Percentiles rank a stretch among this genome's conserved stretches.
phyloP scores from a whole-genome alignment of 2,329 filamentous ascomycete species.

The Zasmidium angulare region DNA sequence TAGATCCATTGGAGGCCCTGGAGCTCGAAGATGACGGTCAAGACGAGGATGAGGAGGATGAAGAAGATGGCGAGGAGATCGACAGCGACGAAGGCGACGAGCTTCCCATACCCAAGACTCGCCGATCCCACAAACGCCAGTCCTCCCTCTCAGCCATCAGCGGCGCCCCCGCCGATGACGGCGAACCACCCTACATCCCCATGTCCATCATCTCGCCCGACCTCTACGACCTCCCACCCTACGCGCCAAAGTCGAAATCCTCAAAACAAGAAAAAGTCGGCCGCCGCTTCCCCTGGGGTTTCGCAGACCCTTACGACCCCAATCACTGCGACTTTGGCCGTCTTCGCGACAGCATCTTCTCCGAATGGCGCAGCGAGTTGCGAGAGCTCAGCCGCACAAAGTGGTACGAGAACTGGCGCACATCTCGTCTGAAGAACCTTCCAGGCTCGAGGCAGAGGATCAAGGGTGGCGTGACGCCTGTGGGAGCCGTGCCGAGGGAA shows the following conservation, averaged over 20 bases:
- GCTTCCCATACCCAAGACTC: slow-evolving; percentile 22
- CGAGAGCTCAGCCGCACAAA: slow-evolving; percentile 86
- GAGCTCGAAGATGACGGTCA: slow-evolving; percentile 75
- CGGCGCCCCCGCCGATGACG: slow-evolving; percentile 32
- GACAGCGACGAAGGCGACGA: slow-evolving; percentile 41
- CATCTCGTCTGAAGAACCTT: slow-evolving; percentile 46
- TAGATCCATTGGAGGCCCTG: slow-evolving; percentile 85
- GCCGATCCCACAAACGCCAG: slow-evolving; percentile 38
- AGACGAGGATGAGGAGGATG: slow-evolving; percentile 48
- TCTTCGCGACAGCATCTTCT: slow-evolving; percentile 88
- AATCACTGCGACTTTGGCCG: slow-evolving; percentile 92
- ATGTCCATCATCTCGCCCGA: slow-evolving; percentile 94
- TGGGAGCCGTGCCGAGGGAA: slow-evolving; percentile 34
- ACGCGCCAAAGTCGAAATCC: slow-evolving; percentile 46
- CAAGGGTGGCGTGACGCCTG: slow-evolving; percentile 37
- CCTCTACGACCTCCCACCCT: slow-evolving; percentile 67
- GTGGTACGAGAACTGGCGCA: slow-evolving; percentile 97
- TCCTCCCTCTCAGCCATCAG: slow-evolving; percentile 39
- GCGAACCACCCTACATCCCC: slow-evolving; percentile 69
- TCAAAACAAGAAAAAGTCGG: slow-evolving; percentile 65
- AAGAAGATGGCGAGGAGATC: slow-evolving; percentile 38
- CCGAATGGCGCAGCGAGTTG: slow-evolving; percentile 87
- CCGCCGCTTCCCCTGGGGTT: slow-evolving; percentile 92
- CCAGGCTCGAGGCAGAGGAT: slow-evolving; percentile 28
- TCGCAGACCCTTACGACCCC: slow-evolving; percentile 87